Base-by-base conservation (phyloP, 23 red algal genomes). In the Agarophyton chilense region DNA sequence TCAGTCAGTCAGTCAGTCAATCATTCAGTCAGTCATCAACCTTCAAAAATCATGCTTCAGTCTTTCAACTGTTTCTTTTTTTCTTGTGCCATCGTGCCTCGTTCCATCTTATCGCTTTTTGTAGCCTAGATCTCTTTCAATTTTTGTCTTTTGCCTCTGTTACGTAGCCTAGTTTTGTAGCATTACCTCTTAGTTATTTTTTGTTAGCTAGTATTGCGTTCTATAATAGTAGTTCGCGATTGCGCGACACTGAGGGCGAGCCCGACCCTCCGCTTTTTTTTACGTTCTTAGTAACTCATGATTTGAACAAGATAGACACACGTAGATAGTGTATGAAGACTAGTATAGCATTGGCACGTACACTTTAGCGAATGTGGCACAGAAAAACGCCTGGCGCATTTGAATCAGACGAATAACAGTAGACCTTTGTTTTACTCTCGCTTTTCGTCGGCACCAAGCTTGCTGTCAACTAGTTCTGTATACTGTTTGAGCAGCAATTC, bases 401-500 rank as follows among this genome's bases (percentile, higher is more conserved):
- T n/a, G n/a, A n/a, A n/a, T n/a, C n/a, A n/a, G n/a, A n/a, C n/a
- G n/a, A n/a, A n/a, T n/a, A n/a, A n/a, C n/a, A n/a, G n/a, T n/a
- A n/a, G n/a, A n/a, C n/a, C n/a, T 28, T 58, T 58, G 55, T 58
- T 49, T 58, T 58, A 58, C 55, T 58, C 12, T 26, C 16, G 41
- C 34, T 78, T 43, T 14, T 78, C 51, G 21, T 71, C 87, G 9
- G 35, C 64, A 4, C 79, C 84, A 17, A 95, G 33, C 55, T 95
- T 95, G 31, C 49, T 62, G 28, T 88, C 92, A 52, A 95, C 84
- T 33, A 93, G 78, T 16, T 57, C 79, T 65, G 62, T 76, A 53
- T 93, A 96, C 77, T 96, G 63, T 18, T 83, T 88, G 7, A 96
- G 77, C 21, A 96, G 38, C 22, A 55, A 16, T 28, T 85, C 68